These are phyloP conservation scores for Colletotrichum musicola DNA, from an alignment of 2,329 filamentous ascomycete species.

Conservation along the genomic window DNA sequence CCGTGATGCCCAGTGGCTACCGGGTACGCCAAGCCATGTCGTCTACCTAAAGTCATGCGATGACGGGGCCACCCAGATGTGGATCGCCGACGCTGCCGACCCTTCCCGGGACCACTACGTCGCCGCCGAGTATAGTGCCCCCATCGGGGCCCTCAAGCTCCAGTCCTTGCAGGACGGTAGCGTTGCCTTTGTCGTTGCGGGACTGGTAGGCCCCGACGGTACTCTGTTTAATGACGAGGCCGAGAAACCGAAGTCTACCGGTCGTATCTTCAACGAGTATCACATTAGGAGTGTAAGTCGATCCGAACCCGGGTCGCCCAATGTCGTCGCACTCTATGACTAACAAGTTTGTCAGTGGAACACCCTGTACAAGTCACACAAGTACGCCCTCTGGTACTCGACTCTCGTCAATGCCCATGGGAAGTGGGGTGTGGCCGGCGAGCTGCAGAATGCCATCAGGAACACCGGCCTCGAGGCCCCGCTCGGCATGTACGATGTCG, in stretches of 20 bases:
- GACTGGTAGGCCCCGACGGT: slow-evolving; percentile 48
- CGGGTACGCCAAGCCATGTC: slow-evolving; percentile 46
- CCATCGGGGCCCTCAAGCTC: slow-evolving; percentile 50
- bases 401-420: slow-evolving; percentile 46
- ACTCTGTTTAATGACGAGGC: slow-evolving; percentile 49
- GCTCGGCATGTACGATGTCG: slow-evolving; percentile 43
- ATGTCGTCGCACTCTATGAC: not conserved
- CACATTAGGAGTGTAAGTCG: slow-evolving; percentile 49
- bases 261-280: slow-evolving; percentile 50
- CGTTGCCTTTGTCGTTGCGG: slow-evolving; percentile 52
- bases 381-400: slow-evolving; percentile 55
- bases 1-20: slow-evolving; percentile 53
- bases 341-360: slow-evolving; percentile 46
- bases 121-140: slow-evolving; percentile 48
- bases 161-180: slow-evolving; percentile 49
- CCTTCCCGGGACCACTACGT: slow-evolving; percentile 42
- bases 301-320: not conserved
- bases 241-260: slow-evolving; percentile 44
- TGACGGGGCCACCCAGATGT: slow-evolving; percentile 48
- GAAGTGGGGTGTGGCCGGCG: slow-evolving; percentile 46
- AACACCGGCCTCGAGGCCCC: slow-evolving; percentile 50
- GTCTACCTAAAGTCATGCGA: slow-evolving; percentile 48
- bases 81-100: slow-evolving; percentile 44
- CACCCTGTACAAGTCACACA: slow-evolving; percentile 46
- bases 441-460: slow-evolving; percentile 50